These are phyloP conservation scores for Inga leiocalycina DNA, from an alignment of 306 rosid genomes.

Conservation along the genomic window DNA sequence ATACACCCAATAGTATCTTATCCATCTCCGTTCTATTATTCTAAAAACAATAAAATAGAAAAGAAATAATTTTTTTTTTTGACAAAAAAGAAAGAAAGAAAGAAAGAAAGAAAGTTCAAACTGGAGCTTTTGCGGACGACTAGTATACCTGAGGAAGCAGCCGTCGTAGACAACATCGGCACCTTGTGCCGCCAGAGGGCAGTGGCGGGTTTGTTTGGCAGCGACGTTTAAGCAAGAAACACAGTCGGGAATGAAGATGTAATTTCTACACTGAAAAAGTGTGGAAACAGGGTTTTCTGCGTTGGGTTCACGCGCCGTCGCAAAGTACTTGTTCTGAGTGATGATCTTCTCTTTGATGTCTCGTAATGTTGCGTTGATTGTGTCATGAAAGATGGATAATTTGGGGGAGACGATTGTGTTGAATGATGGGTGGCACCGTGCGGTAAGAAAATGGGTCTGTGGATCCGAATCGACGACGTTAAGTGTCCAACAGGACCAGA, in stretches of 20 bases:
- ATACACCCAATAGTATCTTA: no score
- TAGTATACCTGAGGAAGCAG: background rate
- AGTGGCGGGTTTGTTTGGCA: background rate
- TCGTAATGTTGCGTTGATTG: background rate
- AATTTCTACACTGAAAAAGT: background rate
- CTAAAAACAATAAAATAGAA: no score
- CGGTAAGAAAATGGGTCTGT: background rate
- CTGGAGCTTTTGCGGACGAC: background rate
- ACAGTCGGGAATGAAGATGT: background rate
- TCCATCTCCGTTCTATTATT: no score
- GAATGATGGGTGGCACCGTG: background rate
- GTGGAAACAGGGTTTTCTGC: background rate
- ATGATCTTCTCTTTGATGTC: background rate
- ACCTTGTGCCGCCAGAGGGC: background rate
- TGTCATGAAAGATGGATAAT: background rate
- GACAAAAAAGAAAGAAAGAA: no score
- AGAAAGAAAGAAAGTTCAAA: background rate
- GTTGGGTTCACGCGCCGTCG: background rate
- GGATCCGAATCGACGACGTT: background rate
- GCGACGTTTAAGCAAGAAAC: background rate
- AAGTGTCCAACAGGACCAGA: background rate
- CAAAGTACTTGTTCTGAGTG: background rate
- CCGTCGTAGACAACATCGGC: background rate
- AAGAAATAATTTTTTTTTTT: no score
- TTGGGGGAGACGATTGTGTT: background rate